phyloP scores from a whole-genome alignment of 1,284 basidiomycete genomes.

The Ganoderma lucidum region DNA sequence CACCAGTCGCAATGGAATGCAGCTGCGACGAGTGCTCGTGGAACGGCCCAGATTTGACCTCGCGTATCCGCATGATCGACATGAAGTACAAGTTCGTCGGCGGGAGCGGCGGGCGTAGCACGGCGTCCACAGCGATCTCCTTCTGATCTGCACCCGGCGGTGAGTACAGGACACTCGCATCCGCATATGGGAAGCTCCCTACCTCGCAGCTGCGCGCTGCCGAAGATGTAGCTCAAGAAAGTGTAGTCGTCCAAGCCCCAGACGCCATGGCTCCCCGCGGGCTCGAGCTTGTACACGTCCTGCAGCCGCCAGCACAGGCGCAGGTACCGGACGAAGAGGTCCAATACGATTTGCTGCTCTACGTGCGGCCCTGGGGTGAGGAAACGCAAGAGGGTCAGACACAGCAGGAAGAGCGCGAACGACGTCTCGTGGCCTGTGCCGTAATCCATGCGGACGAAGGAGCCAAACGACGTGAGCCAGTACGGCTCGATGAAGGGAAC shows the following conservation, averaged over 20 bases:
- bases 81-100: conserved; percentile 82
- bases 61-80: conserved; percentile 80
- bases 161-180: conserved; percentile 9
- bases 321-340: conserved; percentile 80
- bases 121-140: conserved; percentile 63
- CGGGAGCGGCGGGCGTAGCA: conserved; percentile 61
- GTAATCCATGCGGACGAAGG: conserved; percentile 93
- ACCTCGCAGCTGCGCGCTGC: conserved; percentile 90
- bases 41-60: conserved; percentile 89
- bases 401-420: conserved; percentile 83
- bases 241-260: conserved; percentile 98
- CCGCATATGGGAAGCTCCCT: conserved; percentile 17
- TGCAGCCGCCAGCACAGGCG: conserved; percentile 88
- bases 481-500: conserved; percentile 78
- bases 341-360: conserved; percentile 71
- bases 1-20: conserved; percentile 84
- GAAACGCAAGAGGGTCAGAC: conserved; percentile 70
- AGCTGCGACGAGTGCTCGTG: conserved; percentile 94
- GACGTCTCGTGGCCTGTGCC: conserved; percentile 96
- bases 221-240: conserved; percentile 93
- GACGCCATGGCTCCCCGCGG: conserved; percentile 96
- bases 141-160: conserved; percentile 56
- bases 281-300: conserved; percentile 91
- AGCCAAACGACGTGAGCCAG: conserved; percentile 88
- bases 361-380: conserved; percentile 59